These are phyloP conservation scores for Aegilops bicornis DNA, from an alignment of 176 grass and related monocot species.

Conservation along the genomic window DNA sequence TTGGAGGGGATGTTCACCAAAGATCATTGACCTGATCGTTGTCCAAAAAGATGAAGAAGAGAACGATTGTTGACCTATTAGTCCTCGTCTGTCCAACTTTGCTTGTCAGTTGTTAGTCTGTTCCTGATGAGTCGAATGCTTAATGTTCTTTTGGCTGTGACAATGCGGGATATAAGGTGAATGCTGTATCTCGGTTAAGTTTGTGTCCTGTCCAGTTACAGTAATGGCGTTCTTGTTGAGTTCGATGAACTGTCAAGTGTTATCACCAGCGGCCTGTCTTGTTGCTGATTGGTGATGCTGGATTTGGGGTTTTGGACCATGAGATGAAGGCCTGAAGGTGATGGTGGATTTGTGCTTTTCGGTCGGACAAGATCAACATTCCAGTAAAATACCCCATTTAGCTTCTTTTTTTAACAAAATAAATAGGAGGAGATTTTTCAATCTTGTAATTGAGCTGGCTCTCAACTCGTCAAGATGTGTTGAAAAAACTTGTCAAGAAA, in stretches of 20 bases:
- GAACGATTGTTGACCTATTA: slow-evolving; percentile 21
- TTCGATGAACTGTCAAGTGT: background rate
- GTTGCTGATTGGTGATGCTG: background rate
- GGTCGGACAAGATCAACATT: no score
- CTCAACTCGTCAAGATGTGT: no score
- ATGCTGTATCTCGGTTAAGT: background rate
- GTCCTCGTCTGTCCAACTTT: background rate
- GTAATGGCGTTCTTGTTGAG: background rate
- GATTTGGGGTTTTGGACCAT: background rate
- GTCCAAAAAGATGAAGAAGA: background rate
- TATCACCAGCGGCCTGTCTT: background rate
- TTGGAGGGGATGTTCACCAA: slow-evolving; percentile 43
- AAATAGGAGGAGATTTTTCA: no score
- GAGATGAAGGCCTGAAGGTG: background rate
- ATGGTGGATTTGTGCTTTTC: no score
- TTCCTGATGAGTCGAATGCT: background rate
- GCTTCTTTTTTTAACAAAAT: no score
- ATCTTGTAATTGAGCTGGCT: no score
- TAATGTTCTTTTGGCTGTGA: background rate
- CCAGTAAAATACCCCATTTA: no score
- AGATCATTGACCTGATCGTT: slow-evolving; percentile 1
- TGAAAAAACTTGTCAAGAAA: no score
- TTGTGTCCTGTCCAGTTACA: background rate
- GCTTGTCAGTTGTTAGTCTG: background rate
- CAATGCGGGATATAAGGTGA: background rate